Conservation (phyloP, 108 stramenopile species). For the Nitzschia sp. region DNA sequence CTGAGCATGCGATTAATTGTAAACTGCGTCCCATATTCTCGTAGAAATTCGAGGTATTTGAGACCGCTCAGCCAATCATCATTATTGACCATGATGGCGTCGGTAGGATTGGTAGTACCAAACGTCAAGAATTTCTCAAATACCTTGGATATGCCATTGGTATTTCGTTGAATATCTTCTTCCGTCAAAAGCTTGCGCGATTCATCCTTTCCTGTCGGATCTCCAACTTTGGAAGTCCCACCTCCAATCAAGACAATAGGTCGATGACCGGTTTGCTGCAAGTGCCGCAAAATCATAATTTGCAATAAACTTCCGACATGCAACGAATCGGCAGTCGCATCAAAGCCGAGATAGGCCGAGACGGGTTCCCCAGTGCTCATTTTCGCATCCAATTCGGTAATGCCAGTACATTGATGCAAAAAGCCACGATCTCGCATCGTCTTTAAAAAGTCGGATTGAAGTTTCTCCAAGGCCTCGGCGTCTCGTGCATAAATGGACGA, state of each 20-base stretch:
- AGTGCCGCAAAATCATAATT: slow-evolving; percentile 96
- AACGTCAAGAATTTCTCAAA: slow-evolving; percentile 86
- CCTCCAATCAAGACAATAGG: slow-evolving; percentile 95
- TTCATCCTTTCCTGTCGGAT: slow-evolving; percentile 98
- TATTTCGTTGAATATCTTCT: slow-evolving; percentile 80
- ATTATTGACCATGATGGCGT: slow-evolving; percentile 95
- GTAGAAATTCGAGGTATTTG: slow-evolving; percentile 91
- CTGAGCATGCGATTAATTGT: slow-evolving; percentile 97
- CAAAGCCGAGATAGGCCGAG: slow-evolving; percentile 95
- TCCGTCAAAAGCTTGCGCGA: slow-evolving; percentile 85
- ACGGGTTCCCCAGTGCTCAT: slow-evolving; percentile 36
- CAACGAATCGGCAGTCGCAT: slow-evolving; percentile 96
- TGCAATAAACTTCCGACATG: slow-evolving; percentile 97
- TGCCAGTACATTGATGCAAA: slow-evolving; percentile 85
- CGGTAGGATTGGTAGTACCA: slow-evolving; percentile 44
- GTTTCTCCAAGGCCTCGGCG: slow-evolving; percentile 51
- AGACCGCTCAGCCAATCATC: slow-evolving; percentile 89
- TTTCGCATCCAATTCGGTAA: slow-evolving; percentile 64
- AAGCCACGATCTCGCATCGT: slow-evolving; percentile 87
- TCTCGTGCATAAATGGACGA: slow-evolving; percentile 58
- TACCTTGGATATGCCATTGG: slow-evolving; percentile 76
- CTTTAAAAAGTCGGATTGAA: slow-evolving; percentile 75
- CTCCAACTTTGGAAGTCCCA: slow-evolving; percentile 96
- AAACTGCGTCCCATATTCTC: slow-evolving; percentile 96
- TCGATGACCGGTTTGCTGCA: slow-evolving; percentile 86